Conservation (phyloP, 164 flowering plant species). For the Chloranthus sessilifolius region DNA sequence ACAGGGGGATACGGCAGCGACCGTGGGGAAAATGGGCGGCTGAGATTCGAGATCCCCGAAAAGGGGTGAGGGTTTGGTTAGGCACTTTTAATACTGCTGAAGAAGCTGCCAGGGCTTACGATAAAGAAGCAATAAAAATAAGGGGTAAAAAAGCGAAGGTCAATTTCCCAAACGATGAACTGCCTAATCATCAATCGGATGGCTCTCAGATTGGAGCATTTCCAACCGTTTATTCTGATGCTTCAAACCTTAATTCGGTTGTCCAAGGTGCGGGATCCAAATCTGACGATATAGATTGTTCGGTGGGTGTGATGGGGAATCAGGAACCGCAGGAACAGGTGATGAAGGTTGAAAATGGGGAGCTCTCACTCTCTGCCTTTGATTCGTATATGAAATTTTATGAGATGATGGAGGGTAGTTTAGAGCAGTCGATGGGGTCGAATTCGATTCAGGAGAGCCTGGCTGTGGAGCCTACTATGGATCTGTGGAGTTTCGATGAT, state of each 20-base stretch:
- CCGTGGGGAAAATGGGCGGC: conserved; percentile 99
- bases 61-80: conserved; percentile 92
- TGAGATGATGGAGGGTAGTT: conserved; percentile 22
- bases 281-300: conserved; percentile 10
- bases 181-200: neutral
- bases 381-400: conserved; percentile 74
- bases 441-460: conserved; percentile 29
- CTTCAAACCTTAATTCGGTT: neutral
- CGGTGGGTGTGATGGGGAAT: neutral
- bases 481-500: conserved; percentile 73
- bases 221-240: conserved; percentile 2
- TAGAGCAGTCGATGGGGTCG: conserved; percentile 6
- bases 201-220: conserved; percentile 13
- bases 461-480: conserved; percentile 23
- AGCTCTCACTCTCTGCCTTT: conserved; percentile 63
- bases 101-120: conserved; percentile 94
- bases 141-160: conserved; percentile 91
- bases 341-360: conserved; percentile 24
- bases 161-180: conserved; percentile 75
- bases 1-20: conserved; percentile 88
- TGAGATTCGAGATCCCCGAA: conserved; percentile 91
- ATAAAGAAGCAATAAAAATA: conserved; percentile 76
- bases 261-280: conserved; percentile 13
- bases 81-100: conserved; percentile 94
- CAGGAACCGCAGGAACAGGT: neutral